These are phyloP conservation scores for Salmacisia buchloeana DNA, from an alignment of 1,284 basidiomycete genomes.

Conservation along the genomic window DNA sequence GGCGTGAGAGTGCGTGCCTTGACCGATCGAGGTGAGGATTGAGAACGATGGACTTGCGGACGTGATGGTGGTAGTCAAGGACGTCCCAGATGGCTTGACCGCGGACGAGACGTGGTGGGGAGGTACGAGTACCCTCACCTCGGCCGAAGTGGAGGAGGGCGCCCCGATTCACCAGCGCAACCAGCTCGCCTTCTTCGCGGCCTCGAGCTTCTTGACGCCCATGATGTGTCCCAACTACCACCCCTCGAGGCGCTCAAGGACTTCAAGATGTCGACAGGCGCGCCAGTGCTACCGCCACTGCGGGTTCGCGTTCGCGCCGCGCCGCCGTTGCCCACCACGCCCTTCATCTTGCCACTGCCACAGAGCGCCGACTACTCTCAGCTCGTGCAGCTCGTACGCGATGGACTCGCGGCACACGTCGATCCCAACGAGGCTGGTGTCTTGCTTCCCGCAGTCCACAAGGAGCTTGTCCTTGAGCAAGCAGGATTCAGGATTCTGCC, in stretches of 20 bases:
- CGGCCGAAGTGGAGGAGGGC: too few relatives aligned
- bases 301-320: background rate
- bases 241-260: too few relatives aligned
- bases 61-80: background rate
- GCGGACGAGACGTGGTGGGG: too few relatives aligned
- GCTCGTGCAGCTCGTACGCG: background rate
- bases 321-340: background rate
- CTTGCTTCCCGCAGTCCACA: background rate
- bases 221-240: too few relatives aligned
- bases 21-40: background rate
- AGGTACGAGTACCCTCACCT: too few relatives aligned
- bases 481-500: slow-evolving; percentile 1
- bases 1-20: background rate
- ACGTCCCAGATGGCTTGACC: background rate
- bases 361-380: background rate
- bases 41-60: background rate
- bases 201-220: too few relatives aligned
- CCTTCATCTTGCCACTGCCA: slow-evolving; percentile 3
- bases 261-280: too few relatives aligned
- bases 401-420: background rate
- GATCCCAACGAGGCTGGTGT: background rate
- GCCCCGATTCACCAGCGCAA: too few relatives aligned
- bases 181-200: too few relatives aligned
- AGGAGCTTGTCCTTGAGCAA: background rate
- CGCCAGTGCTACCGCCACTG: background rate